Base-by-base conservation (phyloP, 176 grass and related monocot genomes). In the Eragrostis nindensis region DNA sequence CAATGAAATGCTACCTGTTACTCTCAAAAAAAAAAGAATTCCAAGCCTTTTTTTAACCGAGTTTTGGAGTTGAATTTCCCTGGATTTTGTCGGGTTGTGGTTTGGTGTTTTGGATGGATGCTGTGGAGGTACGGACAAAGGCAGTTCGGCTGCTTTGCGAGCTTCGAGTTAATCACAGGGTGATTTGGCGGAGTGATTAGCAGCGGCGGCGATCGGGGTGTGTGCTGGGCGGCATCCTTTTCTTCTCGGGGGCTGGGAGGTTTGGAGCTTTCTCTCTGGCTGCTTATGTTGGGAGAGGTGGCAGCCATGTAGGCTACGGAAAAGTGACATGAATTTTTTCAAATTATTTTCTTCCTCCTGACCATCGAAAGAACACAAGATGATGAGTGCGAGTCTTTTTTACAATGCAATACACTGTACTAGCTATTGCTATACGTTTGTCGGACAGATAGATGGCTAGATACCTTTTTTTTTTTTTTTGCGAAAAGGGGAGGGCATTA, bases 41-140 rank as follows among this genome's bases (percentile, higher is more conserved):
- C n/a, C n/a, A 11, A 15, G 5, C 17, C 5, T 0, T 26, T 24
- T 67, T 82, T 19, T 3, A 50, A 63, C 27, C 62, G 48, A 32
- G 15, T 69, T 75, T 47, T 76, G 30, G 61, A n/a, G 60, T 11
- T 39, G 48, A 45, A 45, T 62, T 61, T 27, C 19, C 40, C 32
- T 36, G 32, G 32, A 36, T 30, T 39, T 50, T 68, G 83, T 86
- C 83, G 57, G 3, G 10, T 68, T 86, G 73, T 78, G 83, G 42
- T 11, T 49, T 8, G 79, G 24, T 18, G 64, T 87, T 89, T 85
- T 85, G 83, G 88, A 66, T n/a, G 73, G 73, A 90, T 6, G 67
- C 73, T 82, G 72, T 46, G 38, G 13, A 57, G 24, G 84, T 68
- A 48, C 68, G 48, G 61, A 66, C 70, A 60, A 53, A 21, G 61